Conservation (phyloP, 805 yeast species). For the Schizosaccharomyces lindneri region DNA sequence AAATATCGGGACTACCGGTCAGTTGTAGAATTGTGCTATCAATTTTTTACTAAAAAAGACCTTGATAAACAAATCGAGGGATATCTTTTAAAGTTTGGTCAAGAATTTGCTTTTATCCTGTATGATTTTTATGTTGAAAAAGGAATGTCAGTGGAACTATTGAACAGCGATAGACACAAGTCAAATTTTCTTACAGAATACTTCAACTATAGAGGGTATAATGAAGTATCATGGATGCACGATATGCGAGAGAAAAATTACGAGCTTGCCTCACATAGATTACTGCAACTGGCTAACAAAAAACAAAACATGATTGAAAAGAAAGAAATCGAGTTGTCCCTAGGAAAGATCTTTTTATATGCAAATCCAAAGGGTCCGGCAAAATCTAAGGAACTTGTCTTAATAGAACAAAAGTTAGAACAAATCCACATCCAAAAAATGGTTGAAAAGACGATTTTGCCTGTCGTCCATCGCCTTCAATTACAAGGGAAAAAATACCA, state of each 20-base stretch:
- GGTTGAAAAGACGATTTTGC: not conserved
- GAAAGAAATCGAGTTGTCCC: conserved; percentile 33
- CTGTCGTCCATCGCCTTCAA: not conserved
- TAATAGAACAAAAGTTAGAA: not conserved
- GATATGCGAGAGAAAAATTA: conserved; percentile 29
- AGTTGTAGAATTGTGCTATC: conserved; percentile 23
- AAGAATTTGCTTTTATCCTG: conserved; percentile 39
- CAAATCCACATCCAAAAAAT: not conserved
- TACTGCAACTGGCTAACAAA: conserved; percentile 21
- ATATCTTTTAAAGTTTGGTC: conserved; percentile 38
- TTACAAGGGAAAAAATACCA: not conserved
- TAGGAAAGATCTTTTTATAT: conserved; percentile 32
- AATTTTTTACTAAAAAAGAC: conserved; percentile 1
- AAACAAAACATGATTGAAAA: conserved; percentile 21
- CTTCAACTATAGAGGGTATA: conserved; percentile 18
- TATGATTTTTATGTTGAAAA: conserved; percentile 32
- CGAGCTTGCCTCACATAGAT: conserved; percentile 23
- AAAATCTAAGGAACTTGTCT: not conserved
- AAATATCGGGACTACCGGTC: conserved; percentile 40
- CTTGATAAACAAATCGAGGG: conserved; percentile 10
- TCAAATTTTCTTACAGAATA: conserved; percentile 26
- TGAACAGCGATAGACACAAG: conserved; percentile 32
- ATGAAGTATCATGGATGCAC: conserved; percentile 45
- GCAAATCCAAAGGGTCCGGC: not conserved
- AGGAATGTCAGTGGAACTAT: conserved; percentile 27